Conservation (phyloP, 2,329 filamentous ascomycete species). For the Fusarium austroafricanum region DNA sequence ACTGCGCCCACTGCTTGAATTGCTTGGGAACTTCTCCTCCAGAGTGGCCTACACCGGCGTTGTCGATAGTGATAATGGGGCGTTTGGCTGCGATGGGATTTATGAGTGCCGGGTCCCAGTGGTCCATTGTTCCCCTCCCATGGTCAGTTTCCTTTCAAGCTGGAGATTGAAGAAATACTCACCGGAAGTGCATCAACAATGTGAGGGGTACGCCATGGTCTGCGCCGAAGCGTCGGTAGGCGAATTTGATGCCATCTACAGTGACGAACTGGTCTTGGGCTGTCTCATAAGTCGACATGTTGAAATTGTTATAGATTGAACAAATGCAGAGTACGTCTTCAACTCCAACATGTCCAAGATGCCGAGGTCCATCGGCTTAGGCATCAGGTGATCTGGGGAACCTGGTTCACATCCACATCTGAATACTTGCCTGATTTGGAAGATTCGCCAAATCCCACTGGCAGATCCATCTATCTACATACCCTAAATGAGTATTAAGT, state of each 20-base stretch:
- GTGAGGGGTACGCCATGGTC: conserved; percentile 49
- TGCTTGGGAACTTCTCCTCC: conserved; percentile 55
- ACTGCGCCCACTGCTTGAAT: conserved; percentile 47
- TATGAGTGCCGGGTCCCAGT: conserved; percentile 58
- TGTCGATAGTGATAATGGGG: conserved; percentile 60
- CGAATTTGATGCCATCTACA: conserved; percentile 49
- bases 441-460: background rate
- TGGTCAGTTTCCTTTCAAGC: background rate
- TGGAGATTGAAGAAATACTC: background rate
- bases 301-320: background rate
- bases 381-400: conserved; percentile 29
- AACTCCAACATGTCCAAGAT: background rate
- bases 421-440: conserved; percentile 13
- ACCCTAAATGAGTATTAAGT: too few species aligned
- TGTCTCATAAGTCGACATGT: conserved; percentile 48
- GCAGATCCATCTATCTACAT: background rate
- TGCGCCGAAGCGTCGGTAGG: conserved; percentile 49
- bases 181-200: conserved; percentile 51
- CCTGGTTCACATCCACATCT: background rate
- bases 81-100: conserved; percentile 57
- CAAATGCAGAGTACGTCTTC: too few species aligned
- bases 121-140: conserved; percentile 52
- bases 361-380: conserved; percentile 35
- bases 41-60: conserved; percentile 60
- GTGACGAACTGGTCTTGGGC: conserved; percentile 47